Conservation (phyloP, 257 asterid genomes). For the Solanum lignicaule region DNA sequence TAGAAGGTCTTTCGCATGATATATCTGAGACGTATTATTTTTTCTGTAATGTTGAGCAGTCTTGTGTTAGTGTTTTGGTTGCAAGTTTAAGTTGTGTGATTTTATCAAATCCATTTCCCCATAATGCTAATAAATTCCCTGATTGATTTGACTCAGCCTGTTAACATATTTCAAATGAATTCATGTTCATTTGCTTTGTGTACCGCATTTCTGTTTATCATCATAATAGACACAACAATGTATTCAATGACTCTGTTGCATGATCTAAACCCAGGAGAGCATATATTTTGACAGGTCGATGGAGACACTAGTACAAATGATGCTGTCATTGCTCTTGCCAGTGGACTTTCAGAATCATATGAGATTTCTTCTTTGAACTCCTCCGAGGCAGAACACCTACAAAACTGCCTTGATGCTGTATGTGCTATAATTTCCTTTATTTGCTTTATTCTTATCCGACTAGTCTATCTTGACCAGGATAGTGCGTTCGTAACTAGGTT, state of each 20-base stretch:
- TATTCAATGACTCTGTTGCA: not conserved
- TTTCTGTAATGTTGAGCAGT: not conserved
- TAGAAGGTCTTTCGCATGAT: not conserved
- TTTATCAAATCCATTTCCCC: not conserved
- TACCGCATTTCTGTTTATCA: not conserved
- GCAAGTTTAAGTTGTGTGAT: not conserved
- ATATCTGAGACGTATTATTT: not conserved
- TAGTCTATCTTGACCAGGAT: not conserved
- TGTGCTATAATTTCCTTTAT: slow-evolving; percentile 9
- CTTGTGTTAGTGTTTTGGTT: not conserved
- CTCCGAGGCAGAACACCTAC: slow-evolving; percentile 70
- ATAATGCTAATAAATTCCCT: not conserved
- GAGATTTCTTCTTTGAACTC: slow-evolving; percentile 57
- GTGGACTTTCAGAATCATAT: slow-evolving; percentile 87
- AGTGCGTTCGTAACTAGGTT: not conserved
- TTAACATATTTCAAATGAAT: not conserved
- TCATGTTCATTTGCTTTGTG: not conserved
- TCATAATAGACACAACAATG: not conserved
- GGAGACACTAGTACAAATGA: slow-evolving; percentile 98
- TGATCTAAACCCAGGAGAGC: slow-evolving; percentile 4
- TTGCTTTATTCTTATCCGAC: not conserved
- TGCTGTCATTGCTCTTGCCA: slow-evolving; percentile 94
- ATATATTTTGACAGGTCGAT: slow-evolving; percentile 58
- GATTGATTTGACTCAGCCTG: not conserved
- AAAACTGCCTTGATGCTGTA: slow-evolving; percentile 92